Evolutionary conservation across 805 yeast species (phyloP).

Genomic region (Saccharomycopsis sp.): DNA sequence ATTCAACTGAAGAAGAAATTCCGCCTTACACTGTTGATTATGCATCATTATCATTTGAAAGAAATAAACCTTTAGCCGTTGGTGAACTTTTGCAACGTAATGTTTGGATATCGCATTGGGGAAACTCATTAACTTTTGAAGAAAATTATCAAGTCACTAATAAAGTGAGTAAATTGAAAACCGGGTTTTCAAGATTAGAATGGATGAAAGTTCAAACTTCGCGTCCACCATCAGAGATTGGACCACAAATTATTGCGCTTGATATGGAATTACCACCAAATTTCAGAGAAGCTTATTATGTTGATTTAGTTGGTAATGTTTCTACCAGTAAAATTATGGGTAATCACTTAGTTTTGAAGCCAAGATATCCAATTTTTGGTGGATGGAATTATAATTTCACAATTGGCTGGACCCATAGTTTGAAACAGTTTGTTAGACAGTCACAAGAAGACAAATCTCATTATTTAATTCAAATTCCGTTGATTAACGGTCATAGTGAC

Average conservation of each 20-base stretch:
- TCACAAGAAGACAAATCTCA: constrained; percentile 35
- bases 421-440: constrained; percentile 45
- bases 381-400: constrained; percentile 96
- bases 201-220: constrained; percentile 41
- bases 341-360: constrained; percentile 50
- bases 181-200: constrained; percentile 76
- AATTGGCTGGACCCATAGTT: constrained; percentile 77
- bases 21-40: constrained; percentile 41
- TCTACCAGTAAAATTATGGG: constrained; percentile 54
- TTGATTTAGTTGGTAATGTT: constrained; percentile 90
- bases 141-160: constrained; percentile 81
- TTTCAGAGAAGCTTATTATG: constrained; percentile 64
- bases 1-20: constrained; percentile 25
- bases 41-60: constrained; percentile 55
- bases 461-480: constrained; percentile 60
- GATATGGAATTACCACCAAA: constrained; percentile 47
- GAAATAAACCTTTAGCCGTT: constrained; percentile 56
- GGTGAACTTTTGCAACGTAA: constrained; percentile 60
- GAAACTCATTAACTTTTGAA: constrained; percentile 63
- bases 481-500: constrained; percentile 65
- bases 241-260: constrained; percentile 52
- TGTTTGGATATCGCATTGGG: constrained; percentile 86
- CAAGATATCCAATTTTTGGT: constrained; percentile 93
- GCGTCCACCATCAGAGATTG: too few relatives aligned
- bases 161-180: constrained; percentile 58